Evolutionary conservation across 163 green algal genomes (phyloP).

Genomic region (Prototheca stagnorum): DNA sequence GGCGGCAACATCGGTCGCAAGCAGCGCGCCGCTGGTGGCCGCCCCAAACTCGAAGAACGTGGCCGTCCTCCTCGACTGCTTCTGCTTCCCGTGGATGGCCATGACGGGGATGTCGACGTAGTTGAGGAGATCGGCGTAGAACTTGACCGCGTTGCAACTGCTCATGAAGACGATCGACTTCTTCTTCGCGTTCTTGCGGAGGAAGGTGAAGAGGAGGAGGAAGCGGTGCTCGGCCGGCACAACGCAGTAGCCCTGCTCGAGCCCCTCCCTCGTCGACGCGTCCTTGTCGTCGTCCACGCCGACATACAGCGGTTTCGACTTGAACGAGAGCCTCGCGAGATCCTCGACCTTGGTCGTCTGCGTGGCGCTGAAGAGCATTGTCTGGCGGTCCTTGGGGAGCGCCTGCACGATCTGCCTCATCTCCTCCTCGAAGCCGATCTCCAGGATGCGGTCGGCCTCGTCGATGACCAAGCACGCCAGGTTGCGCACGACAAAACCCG

Average conservation of each 20-base stretch:
- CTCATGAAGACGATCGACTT: conserved; percentile 99
- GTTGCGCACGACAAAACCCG: conserved; percentile 66
- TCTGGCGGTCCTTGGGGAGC: conserved; percentile 90
- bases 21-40: conserved; percentile 70
- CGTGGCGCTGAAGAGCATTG: conserved; percentile 92
- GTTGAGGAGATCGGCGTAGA: conserved; percentile 92
- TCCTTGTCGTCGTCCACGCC: conserved; percentile 72
- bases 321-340: conserved; percentile 86
- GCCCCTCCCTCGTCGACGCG: conserved; percentile 61
- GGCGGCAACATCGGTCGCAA: conserved; percentile 93
- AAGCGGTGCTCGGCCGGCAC: conserved; percentile 79
- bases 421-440: conserved; percentile 97
- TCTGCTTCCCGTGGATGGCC: conserved; percentile 97
- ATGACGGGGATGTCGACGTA: conserved; percentile 91
- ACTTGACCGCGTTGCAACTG: conserved; percentile 83
- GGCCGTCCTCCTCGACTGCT: conserved; percentile 88
- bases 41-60: conserved; percentile 96
- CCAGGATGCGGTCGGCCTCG: conserved; percentile 92
- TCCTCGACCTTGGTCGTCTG: conserved; percentile 97
- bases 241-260: conserved; percentile 95
- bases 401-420: conserved; percentile 84
- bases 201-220: conserved; percentile 96
- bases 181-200: conserved; percentile 93
- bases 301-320: conserved; percentile 84
- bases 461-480: conserved; percentile 86